Conservation (phyloP, 2,329 filamentous ascomycete genomes). For the Kalaharituber pfeilii region DNA sequence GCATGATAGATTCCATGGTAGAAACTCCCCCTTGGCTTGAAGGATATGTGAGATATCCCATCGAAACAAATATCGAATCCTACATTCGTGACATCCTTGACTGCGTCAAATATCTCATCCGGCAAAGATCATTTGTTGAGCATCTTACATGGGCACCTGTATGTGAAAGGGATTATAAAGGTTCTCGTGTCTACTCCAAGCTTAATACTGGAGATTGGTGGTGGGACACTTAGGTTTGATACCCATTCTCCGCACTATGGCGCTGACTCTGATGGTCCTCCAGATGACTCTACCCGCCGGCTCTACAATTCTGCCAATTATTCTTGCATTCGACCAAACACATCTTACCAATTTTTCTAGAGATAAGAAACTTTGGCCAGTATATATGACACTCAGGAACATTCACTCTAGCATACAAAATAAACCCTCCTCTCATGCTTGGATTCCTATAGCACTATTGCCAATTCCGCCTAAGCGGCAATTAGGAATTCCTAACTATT, state of each 20-base stretch:
- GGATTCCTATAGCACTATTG: constrained; percentile 1
- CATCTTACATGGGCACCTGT: not conserved
- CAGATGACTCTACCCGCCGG: not conserved
- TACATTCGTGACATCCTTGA: not conserved
- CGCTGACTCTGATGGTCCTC: not conserved
- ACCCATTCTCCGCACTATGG: not conserved
- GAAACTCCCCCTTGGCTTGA: not conserved
- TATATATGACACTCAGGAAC: constrained; percentile 4
- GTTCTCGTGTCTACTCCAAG: constrained; percentile 1
- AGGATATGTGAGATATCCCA: not conserved
- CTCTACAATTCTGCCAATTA: not conserved
- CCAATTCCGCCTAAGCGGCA: not conserved
- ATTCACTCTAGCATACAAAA: not conserved
- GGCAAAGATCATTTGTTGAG: not conserved
- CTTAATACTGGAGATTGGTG: constrained; percentile 4
- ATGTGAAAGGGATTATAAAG: not conserved
- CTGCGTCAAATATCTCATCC: not conserved
- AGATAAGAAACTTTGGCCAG: constrained; percentile 4
- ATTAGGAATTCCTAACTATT: not conserved
- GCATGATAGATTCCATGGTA: not conserved
- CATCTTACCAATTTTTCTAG: constrained; percentile 5
- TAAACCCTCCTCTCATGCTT: not conserved
- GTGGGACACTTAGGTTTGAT: not conserved
- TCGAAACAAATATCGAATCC: not conserved
- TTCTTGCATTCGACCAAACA: not conserved